Evolutionary conservation across 305 asterid species (phyloP).

Genomic region (Solanum hybrid): DNA sequence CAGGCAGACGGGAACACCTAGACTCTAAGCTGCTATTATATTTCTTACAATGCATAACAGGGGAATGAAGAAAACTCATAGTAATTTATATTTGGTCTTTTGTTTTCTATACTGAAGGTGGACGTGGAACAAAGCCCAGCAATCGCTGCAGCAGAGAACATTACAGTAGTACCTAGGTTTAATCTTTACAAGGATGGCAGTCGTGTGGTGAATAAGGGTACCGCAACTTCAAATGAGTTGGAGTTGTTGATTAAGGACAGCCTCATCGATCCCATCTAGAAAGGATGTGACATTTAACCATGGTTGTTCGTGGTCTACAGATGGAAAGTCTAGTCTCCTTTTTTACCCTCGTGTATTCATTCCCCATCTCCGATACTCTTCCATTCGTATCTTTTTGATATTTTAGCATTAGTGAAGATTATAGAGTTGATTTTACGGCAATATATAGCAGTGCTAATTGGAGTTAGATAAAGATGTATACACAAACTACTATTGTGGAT

Average conservation of each 20-base stretch:
- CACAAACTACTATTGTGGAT: background rate
- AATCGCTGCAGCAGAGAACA: background rate
- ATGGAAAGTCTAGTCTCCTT: background rate
- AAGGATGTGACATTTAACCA: background rate
- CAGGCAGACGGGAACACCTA: background rate
- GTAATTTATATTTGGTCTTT: too few relatives aligned
- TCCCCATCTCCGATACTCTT: background rate
- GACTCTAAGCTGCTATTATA: background rate
- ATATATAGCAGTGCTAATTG: background rate
- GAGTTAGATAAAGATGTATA: background rate
- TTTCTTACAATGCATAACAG: background rate
- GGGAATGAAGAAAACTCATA: background rate
- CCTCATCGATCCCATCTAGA: background rate
- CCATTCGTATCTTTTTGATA: background rate
- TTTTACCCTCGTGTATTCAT: background rate
- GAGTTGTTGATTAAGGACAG: background rate
- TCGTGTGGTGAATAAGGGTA: background rate
- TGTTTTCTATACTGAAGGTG: background rate
- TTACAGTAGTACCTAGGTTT: background rate
- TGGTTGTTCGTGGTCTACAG: background rate
- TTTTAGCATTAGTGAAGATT: background rate
- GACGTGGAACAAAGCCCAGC: background rate
- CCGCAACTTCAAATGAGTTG: rapidly evolving
- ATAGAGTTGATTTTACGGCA: background rate
- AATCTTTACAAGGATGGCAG: background rate